Conservation (phyloP, 2,329 filamentous ascomycete species). For the Talaromyces sp. region DNA sequence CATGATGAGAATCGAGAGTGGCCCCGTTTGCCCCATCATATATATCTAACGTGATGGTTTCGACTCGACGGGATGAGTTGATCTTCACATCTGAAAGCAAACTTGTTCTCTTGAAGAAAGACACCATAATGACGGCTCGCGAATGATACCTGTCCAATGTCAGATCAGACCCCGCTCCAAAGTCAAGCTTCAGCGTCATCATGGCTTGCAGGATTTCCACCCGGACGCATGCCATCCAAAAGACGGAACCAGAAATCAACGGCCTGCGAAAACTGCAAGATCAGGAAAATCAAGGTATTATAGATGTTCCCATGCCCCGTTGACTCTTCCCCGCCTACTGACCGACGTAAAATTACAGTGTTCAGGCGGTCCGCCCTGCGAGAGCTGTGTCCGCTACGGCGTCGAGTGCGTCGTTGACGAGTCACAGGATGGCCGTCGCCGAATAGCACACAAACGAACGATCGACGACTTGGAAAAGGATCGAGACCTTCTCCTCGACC, state of each 20-base stretch:
- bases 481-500: slow-evolving; percentile 24
- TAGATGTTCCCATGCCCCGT: background rate
- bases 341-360: slow-evolving; percentile 18
- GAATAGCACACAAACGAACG: slow-evolving; percentile 1
- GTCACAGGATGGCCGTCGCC: slow-evolving; percentile 19
- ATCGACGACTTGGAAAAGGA: slow-evolving; percentile 23
- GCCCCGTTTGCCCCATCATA: background rate
- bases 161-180: background rate
- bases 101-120: no score
- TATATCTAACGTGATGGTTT: background rate
- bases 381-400: slow-evolving; percentile 23
- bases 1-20: background rate
- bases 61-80: background rate
- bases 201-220: background rate
- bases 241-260: background rate
- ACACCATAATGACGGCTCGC: background rate
- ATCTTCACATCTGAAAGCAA: no score
- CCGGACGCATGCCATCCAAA: background rate
- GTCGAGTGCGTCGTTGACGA: slow-evolving; percentile 26
- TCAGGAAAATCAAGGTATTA: slow-evolving; percentile 2
- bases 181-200: background rate
- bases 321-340: background rate
- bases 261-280: background rate
- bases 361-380: slow-evolving; percentile 24
- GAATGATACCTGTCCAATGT: background rate